Conservation (phyloP, 2,329 filamentous ascomycete genomes). For the Xylaria sp. region DNA sequence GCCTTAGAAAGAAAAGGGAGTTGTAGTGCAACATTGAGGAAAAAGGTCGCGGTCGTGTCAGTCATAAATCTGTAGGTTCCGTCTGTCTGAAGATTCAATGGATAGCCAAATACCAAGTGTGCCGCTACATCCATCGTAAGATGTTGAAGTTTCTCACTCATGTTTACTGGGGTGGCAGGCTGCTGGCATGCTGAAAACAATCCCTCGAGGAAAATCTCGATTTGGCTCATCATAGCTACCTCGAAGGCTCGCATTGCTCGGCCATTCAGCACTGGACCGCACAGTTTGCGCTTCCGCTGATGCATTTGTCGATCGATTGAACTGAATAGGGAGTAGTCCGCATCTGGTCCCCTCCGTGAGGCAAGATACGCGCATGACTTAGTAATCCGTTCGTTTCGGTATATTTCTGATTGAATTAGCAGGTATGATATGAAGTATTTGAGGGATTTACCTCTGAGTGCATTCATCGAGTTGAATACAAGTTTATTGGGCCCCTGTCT, state of each 20-base stretch:
- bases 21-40: slow-evolving; percentile 24
- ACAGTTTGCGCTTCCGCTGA: slow-evolving; percentile 34
- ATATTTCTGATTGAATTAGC: slow-evolving; percentile 23
- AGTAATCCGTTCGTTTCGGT: slow-evolving; percentile 27
- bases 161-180: slow-evolving; percentile 26
- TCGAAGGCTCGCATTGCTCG: slow-evolving; percentile 37
- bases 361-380: slow-evolving; percentile 29
- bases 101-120: slow-evolving; percentile 34
- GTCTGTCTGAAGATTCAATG: slow-evolving; percentile 31
- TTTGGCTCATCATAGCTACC: slow-evolving; percentile 33
- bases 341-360: slow-evolving; percentile 17
- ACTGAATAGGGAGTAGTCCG: slow-evolving; percentile 21
- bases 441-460: slow-evolving; percentile 13
- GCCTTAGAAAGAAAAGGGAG: slow-evolving; percentile 11
- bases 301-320: slow-evolving; percentile 22
- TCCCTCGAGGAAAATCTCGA: slow-evolving; percentile 34
- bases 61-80: slow-evolving; percentile 12
- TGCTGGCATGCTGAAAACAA: background rate
- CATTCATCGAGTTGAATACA: slow-evolving; percentile 25
- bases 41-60: slow-evolving; percentile 9
- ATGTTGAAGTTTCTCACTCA: slow-evolving; percentile 25
- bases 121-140: slow-evolving; percentile 36
- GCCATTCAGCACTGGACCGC: slow-evolving; percentile 33
- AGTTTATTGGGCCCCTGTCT: slow-evolving; percentile 27
- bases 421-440: background rate